phyloP scores from a whole-genome alignment of 345 rosid genomes.

The Aegle marmelos region DNA sequence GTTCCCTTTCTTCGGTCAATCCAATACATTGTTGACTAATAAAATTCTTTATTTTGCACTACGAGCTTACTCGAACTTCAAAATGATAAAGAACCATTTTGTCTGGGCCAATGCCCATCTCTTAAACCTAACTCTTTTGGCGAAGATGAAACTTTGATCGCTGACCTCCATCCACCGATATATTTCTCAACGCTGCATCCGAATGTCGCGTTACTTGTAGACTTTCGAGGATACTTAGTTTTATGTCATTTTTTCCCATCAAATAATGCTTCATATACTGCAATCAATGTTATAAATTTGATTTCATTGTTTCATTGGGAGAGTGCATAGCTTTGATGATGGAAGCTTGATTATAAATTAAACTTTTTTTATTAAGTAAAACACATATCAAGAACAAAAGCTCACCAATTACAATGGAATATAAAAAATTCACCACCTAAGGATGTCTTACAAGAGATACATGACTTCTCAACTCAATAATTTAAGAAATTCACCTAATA shows the following conservation, averaged over 20 bases:
- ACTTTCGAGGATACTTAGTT: not conserved
- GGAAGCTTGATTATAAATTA: too few species aligned
- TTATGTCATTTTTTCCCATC: not conserved
- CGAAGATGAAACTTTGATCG: not conserved
- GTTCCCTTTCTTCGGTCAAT: not conserved
- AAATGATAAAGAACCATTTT: not conserved
- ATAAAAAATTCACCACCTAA: too few species aligned
- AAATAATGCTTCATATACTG: not conserved
- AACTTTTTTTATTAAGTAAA: too few species aligned
- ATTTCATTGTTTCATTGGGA: not conserved
- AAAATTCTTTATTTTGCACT: not conserved
- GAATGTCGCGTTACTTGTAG: not conserved
- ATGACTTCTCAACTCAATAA: too few species aligned
- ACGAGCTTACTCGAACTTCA: not conserved
- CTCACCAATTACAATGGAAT: too few species aligned
- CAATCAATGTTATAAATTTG: not conserved
- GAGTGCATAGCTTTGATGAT: not conserved
- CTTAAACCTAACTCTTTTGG: not conserved
- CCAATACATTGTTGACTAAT: not conserved
- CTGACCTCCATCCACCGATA: not conserved
- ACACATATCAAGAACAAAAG: too few species aligned
- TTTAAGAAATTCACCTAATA: too few species aligned
- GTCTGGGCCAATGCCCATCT: not conserved
- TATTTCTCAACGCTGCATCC: not conserved
- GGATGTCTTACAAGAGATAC: too few species aligned